Evolutionary conservation across 148 eudicot genomes (phyloP), one percentile per base, ranked within the genome.

Genomic region (Polygonum maritimum): DNA sequence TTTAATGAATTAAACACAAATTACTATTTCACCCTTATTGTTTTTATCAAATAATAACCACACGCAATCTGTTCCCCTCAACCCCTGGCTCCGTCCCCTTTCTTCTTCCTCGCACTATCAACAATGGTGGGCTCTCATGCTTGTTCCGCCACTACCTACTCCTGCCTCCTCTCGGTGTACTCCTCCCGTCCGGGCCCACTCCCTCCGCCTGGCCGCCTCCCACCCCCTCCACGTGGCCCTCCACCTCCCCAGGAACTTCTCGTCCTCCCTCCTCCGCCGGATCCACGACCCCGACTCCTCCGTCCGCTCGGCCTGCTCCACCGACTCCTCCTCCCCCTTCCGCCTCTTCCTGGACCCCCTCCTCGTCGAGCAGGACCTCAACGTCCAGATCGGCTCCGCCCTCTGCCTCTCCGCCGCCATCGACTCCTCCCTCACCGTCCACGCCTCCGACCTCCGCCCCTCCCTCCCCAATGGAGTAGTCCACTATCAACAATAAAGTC

Each of bases 211-310:
- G 13, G 71, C 80, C 18, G 78, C 80, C 21, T 72, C 73, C 13
- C 86, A 87, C 55, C 71, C 80, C 31, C 69, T 80, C 10, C 74
- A 74, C 26, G 80, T 90, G 67, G 79, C 88, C 0, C 80, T 88
- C 7, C 86, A 84, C 62, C 75, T 90, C 10, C 63, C 84, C 0
- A 90, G 86, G 26, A 71, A 81, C 82, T 78, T 90, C 65, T 57
- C 87, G 7, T 55, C 82, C 9, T 63, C 47, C 71, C 78, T 90
- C 11, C 57, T 86, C 40, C 83, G 77, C 39, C 92, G 90, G 10
- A 84, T 90, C 18, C 80, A 90, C 0, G 96, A 90, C 58, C 57
- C 84, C 2, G 88, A 87, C 75, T 74, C 96, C 26, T 74, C 89
- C 26, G 89, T 88, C 2, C 49, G 60, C 76, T 72, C 75, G 36